phyloP scores from a whole-genome alignment of 768 basidiomycete genomes.

The Amanita brunnescens region DNA sequence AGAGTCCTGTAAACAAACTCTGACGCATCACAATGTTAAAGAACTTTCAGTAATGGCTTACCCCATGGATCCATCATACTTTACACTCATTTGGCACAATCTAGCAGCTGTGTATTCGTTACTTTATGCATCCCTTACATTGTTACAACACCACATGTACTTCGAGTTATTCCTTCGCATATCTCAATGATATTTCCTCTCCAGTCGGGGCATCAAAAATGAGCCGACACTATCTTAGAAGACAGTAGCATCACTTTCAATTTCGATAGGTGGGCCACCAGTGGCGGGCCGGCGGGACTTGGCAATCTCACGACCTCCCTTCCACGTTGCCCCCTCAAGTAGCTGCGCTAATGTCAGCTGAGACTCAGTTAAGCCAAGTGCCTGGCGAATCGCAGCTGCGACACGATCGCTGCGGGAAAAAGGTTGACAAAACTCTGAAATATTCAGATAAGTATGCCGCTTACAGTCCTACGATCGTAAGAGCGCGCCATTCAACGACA shows the following conservation, averaged over 20 bases:
- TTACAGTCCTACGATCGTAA: conserved; percentile 90
- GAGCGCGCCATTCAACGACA: conserved; percentile 91
- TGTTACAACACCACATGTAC: neutral
- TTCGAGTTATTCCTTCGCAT: neutral
- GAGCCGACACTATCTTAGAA: conserved; percentile 33
- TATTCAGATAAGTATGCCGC: conserved; percentile 19
- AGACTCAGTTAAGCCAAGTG: conserved; percentile 39
- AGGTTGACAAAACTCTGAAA: neutral
- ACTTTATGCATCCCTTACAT: conserved; percentile 2
- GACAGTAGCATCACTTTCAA: conserved; percentile 78
- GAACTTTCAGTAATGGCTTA: neutral
- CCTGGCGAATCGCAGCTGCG: conserved; percentile 55
- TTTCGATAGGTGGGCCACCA: conserved; percentile 81
- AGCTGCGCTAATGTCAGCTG: conserved; percentile 78
- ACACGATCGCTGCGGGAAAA: conserved; percentile 61
- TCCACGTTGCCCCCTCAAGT: conserved; percentile 94
- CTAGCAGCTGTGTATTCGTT: conserved; percentile 2
- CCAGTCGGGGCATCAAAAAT: neutral
- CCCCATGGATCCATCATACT: neutral
- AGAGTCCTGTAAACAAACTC: neutral
- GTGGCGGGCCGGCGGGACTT: conserved; percentile 61
- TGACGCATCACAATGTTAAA: neutral
- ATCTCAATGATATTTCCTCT: neutral
- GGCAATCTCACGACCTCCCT: conserved; percentile 90
- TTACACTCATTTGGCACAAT: neutral